Conservation (phyloP, 257 asterid species). For the Solanum etuberosum region DNA sequence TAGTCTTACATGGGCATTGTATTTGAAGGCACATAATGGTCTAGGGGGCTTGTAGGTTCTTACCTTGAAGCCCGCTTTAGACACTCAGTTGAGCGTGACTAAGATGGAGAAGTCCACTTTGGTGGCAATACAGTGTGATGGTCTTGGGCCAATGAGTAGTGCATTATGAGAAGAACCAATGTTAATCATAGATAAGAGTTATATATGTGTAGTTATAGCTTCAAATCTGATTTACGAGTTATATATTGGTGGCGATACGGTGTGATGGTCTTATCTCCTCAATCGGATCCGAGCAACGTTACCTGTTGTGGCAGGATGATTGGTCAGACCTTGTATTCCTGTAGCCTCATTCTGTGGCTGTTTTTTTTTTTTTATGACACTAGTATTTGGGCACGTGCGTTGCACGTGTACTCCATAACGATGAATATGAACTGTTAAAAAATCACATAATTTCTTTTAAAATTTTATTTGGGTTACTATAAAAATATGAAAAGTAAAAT, state of each 20-base stretch:
- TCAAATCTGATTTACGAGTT: not conserved
- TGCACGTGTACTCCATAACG: too few relatives aligned
- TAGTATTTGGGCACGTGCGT: too few relatives aligned
- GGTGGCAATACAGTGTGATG: not conserved
- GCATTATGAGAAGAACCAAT: not conserved
- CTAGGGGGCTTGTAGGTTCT: not conserved
- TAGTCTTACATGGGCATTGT: not conserved
- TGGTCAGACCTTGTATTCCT: not conserved
- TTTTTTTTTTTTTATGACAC: not conserved
- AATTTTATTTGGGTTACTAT: too few relatives aligned
- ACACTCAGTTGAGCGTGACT: not conserved
- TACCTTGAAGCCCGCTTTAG: not conserved
- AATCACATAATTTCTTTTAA: too few relatives aligned
- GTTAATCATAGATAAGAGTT: not conserved
- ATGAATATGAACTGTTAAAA: too few relatives aligned
- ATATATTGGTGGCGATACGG: too few relatives aligned
- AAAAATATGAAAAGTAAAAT: too few relatives aligned
- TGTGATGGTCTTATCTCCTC: not conserved
- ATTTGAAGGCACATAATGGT: not conserved
- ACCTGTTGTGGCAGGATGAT: too few relatives aligned
- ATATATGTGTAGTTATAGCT: not conserved
- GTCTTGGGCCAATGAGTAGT: not conserved
- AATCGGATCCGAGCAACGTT: not conserved
- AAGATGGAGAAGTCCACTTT: not conserved
- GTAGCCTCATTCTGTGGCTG: too few relatives aligned